phyloP scores from a whole-genome alignment of 1,139 yeast genomes.

The Yamadazyma sp. region DNA sequence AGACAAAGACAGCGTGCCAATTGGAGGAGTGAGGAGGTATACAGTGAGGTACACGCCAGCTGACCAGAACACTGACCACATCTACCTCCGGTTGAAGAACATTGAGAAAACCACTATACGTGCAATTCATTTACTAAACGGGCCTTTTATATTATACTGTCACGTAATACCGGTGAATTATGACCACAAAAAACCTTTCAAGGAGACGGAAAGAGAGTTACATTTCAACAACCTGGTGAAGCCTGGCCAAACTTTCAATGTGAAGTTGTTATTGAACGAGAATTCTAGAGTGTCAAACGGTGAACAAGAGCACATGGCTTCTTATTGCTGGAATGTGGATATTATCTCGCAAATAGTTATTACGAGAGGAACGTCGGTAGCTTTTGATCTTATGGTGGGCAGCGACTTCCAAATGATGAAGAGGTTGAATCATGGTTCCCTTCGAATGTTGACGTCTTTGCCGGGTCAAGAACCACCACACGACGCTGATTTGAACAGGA shows the following conservation, averaged over 20 bases:
- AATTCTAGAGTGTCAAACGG: slow-evolving; percentile 29
- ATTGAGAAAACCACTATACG: slow-evolving; percentile 49
- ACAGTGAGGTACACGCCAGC: slow-evolving; percentile 25
- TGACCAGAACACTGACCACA: slow-evolving; percentile 17
- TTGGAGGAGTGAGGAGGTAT: slow-evolving; percentile 45
- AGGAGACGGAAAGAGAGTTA: slow-evolving; percentile 34
- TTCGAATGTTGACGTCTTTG: slow-evolving; percentile 16
- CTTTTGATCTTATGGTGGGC: slow-evolving; percentile 67
- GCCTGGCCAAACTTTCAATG: slow-evolving; percentile 64
- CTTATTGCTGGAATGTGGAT: slow-evolving; percentile 77
- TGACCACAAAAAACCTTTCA: slow-evolving; percentile 29
- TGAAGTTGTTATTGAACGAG: slow-evolving; percentile 45
- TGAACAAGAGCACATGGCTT: slow-evolving; percentile 8
- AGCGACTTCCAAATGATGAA: slow-evolving; percentile 34
- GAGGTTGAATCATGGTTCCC: slow-evolving; percentile 27
- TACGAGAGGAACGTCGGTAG: slow-evolving; percentile 61
- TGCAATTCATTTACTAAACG: slow-evolving; percentile 56
- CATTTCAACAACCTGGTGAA: slow-evolving; percentile 46
- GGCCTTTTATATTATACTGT: slow-evolving; percentile 60
- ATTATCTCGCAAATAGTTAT: slow-evolving; percentile 81
- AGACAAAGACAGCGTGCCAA: slow-evolving; percentile 32
- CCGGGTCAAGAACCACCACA: slow-evolving; percentile 8
- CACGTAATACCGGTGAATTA: slow-evolving; percentile 59
- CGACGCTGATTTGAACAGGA: slow-evolving; percentile 11
- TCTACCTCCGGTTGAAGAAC: slow-evolving; percentile 50